Evolutionary conservation across 306 rosid genomes (phyloP), one percentile per base, ranked within the genome.

Genomic region (Luffa aegyptiaca): DNA sequence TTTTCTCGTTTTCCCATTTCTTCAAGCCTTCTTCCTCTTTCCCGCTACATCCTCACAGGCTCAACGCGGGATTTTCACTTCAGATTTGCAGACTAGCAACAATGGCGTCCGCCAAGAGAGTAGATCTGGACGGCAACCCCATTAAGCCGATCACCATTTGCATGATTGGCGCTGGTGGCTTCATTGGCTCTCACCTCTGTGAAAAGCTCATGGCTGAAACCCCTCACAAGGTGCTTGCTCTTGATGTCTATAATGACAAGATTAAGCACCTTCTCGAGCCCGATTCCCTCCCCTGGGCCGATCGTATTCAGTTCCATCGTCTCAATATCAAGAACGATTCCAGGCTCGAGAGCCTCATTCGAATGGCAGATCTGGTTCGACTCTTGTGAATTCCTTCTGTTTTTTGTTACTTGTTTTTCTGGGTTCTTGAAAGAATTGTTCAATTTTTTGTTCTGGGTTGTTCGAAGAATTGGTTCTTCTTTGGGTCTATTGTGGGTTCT

Each of bases 131-230:
- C 49, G 96, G 96, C 9, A 92, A 85, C 18, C 88, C 90, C 53
- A 92, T 93, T 2, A 90, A 88, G 87, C 86, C 97, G 68, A 83
- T 93, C 33, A 90, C 98, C 13, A 92, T 93, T 33, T 93, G 98
- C 89, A 93, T 93, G 97, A 93, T 93, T 21, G 98, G 98, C 0
- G 98, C 98, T 5, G 98, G 97, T 1, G 98, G 98, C 0, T 93
- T 93, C 93, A 93, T 93, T 2, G 98, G 98, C 3, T 93, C 98
- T 7, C 98, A 93, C 81, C 93, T 93, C 20, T 93, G 97, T 66
- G 97, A 93, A 86, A 93, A 92, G 87, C 86, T 93, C 3, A 87
- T 93, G 92, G 8, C 73, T 1, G 96, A 92, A 80, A 93, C 98
- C 0, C 91, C 97, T 1, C 98, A 93, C 87, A 93, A 80, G 84